Conservation (phyloP, 441 rosid species). For the Brassica balearica region DNA sequence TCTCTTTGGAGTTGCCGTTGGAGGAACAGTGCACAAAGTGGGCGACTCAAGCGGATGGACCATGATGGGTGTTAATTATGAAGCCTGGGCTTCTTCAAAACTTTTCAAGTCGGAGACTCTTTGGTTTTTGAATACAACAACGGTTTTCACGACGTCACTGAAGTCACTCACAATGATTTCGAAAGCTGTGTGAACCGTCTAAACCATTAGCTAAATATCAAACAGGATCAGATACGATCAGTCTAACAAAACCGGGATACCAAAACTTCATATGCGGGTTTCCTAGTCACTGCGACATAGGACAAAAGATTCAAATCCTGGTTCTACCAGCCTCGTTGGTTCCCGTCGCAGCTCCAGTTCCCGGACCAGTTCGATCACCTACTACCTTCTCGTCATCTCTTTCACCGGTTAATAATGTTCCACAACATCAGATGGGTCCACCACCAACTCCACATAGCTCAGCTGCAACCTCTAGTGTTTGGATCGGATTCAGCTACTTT, state of each 20-base stretch:
- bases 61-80: slow-evolving; percentile 5
- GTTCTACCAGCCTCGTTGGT: slow-evolving; percentile 26
- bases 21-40: slow-evolving; percentile 34
- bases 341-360: slow-evolving; percentile 23
- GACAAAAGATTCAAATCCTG: slow-evolving; percentile 29
- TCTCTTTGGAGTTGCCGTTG: neutral
- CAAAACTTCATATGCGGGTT: slow-evolving; percentile 26
- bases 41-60: slow-evolving; percentile 30
- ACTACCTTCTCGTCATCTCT: slow-evolving; percentile 5
- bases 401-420: slow-evolving; percentile 2
- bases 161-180: slow-evolving; percentile 27
- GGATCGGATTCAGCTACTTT: neutral
- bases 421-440: neutral
- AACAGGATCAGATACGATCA: slow-evolving; percentile 7
- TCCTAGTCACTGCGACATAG: slow-evolving; percentile 23
- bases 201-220: slow-evolving; percentile 6
- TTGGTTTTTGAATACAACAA: slow-evolving; percentile 25
- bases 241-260: slow-evolving; percentile 24
- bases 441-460: neutral
- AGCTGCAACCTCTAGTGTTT: neutral
- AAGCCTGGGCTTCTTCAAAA: slow-evolving; percentile 20
- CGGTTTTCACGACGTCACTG: slow-evolving; percentile 16
- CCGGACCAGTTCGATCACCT: neutral
- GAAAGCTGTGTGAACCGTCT: neutral
- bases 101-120: slow-evolving; percentile 30